Base-by-base conservation (phyloP, 2,329 filamentous ascomycete species). In the Ophiostoma quercus region DNA sequence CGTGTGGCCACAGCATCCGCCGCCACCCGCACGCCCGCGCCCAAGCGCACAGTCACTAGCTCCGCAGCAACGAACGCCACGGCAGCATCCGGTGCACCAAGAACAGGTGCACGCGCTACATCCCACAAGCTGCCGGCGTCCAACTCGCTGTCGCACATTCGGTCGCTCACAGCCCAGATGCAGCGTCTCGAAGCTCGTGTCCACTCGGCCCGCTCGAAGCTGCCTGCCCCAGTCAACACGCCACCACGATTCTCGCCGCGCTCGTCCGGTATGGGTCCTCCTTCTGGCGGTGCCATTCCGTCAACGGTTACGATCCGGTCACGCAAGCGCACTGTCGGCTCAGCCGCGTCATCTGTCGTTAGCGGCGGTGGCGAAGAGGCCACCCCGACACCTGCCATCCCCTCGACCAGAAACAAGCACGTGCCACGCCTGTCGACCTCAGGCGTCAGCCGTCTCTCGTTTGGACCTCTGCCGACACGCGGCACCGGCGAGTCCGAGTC, bases 91-190 rank as follows among this genome's bases (percentile, higher is more conserved):
- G 85, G 74, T 79, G 77, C 70, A 75, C 84, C 73, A 77, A 83
- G 71, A 81, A 86, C 81, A 12, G 74, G 79, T 4, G 74, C 79
- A 2, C 83, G 80, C 72, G 82, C 81, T 73, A 76, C 80, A 29
- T 80, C 82, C 22, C 80, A 85, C 74, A 83, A 81, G 72, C 74
- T 87, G 54, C 84, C 86, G 34, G 82, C 83, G 68, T 88, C 84
- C 72, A 87, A 83, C 73, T 98, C 95, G 1, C 87, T 99, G 67
- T 91, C 91, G 74, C 95, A 99, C 78, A 96, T 99, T 76, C 92
- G 94, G 73, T 91, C 90, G 39, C 88, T 99, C 73, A 97, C 96
- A 71, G 94, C 92, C 37, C 95, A 98, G 80, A 97, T 98, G 93
- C 92, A 97, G 79, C 92, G 92, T 74, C 88, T 99, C 72, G 95